These are phyloP conservation scores for Metarhizium anisopliae DNA, from an alignment of 2,329 filamentous ascomycete species.

Conservation along the genomic window DNA sequence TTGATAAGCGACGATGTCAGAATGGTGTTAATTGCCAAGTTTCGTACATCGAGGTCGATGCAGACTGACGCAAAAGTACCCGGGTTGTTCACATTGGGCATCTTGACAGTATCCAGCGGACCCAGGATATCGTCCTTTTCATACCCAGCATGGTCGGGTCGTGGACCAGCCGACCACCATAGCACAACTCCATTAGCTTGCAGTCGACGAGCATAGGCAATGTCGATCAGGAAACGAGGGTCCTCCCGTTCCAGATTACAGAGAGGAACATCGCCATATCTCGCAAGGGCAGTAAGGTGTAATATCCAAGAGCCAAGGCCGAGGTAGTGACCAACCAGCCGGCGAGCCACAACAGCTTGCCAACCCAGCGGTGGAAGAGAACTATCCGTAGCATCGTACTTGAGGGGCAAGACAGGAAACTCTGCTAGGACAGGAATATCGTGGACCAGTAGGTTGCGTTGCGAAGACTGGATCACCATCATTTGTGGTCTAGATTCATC, in stretches of 20 bases:
- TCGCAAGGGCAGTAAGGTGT: constrained; percentile 77
- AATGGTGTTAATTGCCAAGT: constrained; percentile 95
- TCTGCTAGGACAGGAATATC: constrained; percentile 79
- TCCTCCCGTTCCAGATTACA: constrained; percentile 95
- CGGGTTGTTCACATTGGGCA: constrained; percentile 88
- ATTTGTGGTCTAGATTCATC: constrained; percentile 75
- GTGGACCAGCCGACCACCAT: constrained; percentile 87
- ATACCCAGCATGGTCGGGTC: constrained; percentile 91
- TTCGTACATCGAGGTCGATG: constrained; percentile 88
- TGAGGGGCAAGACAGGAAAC: constrained; percentile 73
- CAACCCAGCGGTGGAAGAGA: constrained; percentile 86
- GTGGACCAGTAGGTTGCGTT: constrained; percentile 69
- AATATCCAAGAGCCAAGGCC: constrained; percentile 88
- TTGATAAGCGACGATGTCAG: constrained; percentile 94
- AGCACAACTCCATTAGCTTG: constrained; percentile 89
- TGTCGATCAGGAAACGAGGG: constrained; percentile 87
- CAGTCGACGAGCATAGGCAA: constrained; percentile 83
- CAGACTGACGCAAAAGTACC: constrained; percentile 94
- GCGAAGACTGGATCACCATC: constrained; percentile 84
- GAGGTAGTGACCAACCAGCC: constrained; percentile 82
- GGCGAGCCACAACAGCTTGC: constrained; percentile 81
- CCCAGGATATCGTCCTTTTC: constrained; percentile 85
- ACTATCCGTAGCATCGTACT: constrained; percentile 75
- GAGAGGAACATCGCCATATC: constrained; percentile 88
- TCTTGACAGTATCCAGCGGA: constrained; percentile 74